These are phyloP conservation scores for Boletus reticulatus DNA, from an alignment of 768 basidiomycete genomes.

Conservation along the genomic window DNA sequence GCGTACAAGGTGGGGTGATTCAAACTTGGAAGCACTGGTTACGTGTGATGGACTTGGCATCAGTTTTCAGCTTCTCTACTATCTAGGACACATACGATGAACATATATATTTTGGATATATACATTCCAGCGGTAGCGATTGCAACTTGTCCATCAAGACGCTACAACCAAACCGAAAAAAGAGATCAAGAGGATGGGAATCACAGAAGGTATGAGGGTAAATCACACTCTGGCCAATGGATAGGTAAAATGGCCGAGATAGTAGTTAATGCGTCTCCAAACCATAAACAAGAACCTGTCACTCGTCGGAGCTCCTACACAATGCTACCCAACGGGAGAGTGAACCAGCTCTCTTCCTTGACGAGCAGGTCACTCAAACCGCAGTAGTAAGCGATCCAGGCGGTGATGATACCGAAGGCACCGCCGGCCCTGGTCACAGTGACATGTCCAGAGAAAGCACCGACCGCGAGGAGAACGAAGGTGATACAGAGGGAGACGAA, in stretches of 20 bases:
- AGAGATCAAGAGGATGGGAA: background rate
- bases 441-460: constrained; percentile 32
- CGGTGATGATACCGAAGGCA: constrained; percentile 45
- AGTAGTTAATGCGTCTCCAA: constrained; percentile 3
- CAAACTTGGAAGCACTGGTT: no score
- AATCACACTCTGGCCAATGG: background rate
- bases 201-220: background rate
- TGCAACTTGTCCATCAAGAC: background rate
- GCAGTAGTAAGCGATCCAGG: constrained; percentile 45
- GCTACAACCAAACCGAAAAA: constrained; percentile 6
- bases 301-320: background rate
- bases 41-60: no score
- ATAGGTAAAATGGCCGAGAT: constrained; percentile 4
- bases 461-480: constrained; percentile 45
- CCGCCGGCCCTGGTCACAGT: constrained; percentile 40
- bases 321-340: constrained; percentile 38
- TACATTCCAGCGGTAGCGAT: background rate
- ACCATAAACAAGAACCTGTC: background rate
- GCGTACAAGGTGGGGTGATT: no score
- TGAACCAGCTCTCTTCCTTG: constrained; percentile 37
- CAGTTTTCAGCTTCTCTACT: no score
- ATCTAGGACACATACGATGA: no score
- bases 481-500: constrained; percentile 55
- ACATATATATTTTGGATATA: no score
- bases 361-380: constrained; percentile 43